Base-by-base conservation (phyloP, 192 early-diverging fungal genomes). In the Coemansia sp. region DNA sequence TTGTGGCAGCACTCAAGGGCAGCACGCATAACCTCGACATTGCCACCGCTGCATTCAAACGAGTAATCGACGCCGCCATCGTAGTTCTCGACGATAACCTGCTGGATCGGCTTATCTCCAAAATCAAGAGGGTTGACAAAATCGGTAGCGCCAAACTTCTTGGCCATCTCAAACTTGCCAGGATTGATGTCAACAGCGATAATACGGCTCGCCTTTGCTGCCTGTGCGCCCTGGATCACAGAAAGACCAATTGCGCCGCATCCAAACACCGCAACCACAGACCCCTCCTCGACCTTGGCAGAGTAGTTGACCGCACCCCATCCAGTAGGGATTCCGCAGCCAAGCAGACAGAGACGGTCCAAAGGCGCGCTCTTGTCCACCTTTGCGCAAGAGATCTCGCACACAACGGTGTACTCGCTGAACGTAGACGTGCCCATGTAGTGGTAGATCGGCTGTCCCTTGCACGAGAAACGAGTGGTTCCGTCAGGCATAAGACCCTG, bases 401-500 rank as follows among this genome's bases (percentile, higher is more conserved):
- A 81, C 33, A 89, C 91, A 17, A 98, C 96, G 14, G 94, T 94
- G 89, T 98, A 98, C 82, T 98, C 93, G 68, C 89, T 90, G 75
- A 98, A 98, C 3, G 96, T 98, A 15, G 94, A 96, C 52, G 88
- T 90, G 15, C 92, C 92, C 97, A 99, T 99, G 82, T 95, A 99
- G 78, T 99, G 97, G 84, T 89, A 95, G 57, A 97, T 90, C 4
- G 68, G 71, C 84, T 97, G 83, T 34, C 95, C 96, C 51, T 91
- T 91, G 89, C 93, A 94, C 38, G 93, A 89, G 78, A 99, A 99
- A 41, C 97, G 89, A 14, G 90, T 88, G 3, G 94, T 96, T 38
- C 87, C 86, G 70, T 99, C 97, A 38, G 97, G 97, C 97, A 99
- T 99, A 73, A 93, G 85, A 38, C 97, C 97, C 58, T 88, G 85